These are phyloP conservation scores for Elaeis guineensis DNA, from an alignment of 176 grass and related monocot genomes.

Conservation along the genomic window DNA sequence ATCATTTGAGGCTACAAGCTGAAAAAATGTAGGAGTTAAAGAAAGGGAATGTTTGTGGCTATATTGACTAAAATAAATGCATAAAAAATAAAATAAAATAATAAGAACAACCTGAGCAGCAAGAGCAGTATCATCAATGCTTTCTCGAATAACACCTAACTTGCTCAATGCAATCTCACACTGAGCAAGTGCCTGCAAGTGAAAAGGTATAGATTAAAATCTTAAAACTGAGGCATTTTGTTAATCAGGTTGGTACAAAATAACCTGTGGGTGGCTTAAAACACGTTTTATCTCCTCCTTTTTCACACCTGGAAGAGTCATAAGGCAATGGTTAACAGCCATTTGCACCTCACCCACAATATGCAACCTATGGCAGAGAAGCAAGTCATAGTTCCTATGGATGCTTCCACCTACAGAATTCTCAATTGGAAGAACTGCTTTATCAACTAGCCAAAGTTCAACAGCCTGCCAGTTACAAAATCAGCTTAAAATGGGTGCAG, in stretches of 20 bases:
- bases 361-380: constrained; percentile 42
- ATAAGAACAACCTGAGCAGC: constrained; percentile 38
- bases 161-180: constrained; percentile 40
- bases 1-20: constrained; percentile 40
- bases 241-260: neutral
- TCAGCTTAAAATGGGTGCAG: neutral
- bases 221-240: neutral
- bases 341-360: constrained; percentile 59
- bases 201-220: neutral
- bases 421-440: constrained; percentile 55
- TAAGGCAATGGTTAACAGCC: constrained; percentile 40
- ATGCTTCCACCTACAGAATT: constrained; percentile 54
- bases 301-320: constrained; percentile 38
- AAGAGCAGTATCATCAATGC: constrained; percentile 36
- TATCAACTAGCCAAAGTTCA: constrained; percentile 45
- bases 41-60: no score
- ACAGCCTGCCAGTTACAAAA: constrained; percentile 38
- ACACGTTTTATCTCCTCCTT: constrained; percentile 33
- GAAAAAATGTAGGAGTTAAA: neutral
- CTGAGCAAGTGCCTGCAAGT: constrained; percentile 42
- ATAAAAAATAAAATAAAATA: neutral
- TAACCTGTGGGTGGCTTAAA: constrained; percentile 51
- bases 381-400: constrained; percentile 53
- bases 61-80: no score
- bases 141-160: constrained; percentile 32